These are phyloP conservation scores for Leptographium wingfieldii DNA, from an alignment of 2,329 filamentous ascomycete genomes.

Conservation along the genomic window DNA sequence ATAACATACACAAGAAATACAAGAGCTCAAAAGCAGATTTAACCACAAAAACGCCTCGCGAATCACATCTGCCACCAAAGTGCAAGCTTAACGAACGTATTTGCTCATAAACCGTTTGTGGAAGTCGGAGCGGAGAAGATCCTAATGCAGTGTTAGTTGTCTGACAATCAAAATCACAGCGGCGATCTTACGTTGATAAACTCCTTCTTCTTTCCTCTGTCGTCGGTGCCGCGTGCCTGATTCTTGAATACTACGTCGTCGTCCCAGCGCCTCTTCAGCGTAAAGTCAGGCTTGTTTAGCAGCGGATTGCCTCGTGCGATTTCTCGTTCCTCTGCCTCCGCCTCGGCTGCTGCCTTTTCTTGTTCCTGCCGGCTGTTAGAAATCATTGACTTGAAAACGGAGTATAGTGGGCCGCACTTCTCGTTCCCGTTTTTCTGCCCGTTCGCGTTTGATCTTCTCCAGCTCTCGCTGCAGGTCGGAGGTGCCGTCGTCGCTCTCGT, in stretches of 20 bases:
- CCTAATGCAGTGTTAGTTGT: constrained; percentile 29
- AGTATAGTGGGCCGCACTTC: constrained; percentile 31
- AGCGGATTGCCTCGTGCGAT: constrained; percentile 89
- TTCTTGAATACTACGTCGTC: constrained; percentile 99
- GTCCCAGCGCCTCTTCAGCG: constrained; percentile 87
- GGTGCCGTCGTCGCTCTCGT: constrained; percentile 64
- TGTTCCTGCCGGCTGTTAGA: constrained; percentile 45
- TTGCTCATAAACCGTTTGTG: constrained; percentile 92
- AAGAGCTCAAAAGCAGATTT: neutral
- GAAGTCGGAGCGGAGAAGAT: constrained; percentile 87
- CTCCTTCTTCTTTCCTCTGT: constrained; percentile 76
- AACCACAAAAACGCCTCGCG: neutral
- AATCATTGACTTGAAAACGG: neutral
- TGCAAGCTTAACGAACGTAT: constrained; percentile 37
- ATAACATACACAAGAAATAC: neutral
- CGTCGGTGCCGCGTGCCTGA: constrained; percentile 87
- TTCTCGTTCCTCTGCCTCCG: constrained; percentile 73
- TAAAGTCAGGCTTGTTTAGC: constrained; percentile 79
- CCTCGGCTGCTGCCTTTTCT: constrained; percentile 65
- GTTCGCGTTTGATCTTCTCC: constrained; percentile 83
- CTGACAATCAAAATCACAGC: too few relatives aligned
- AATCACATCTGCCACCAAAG: neutral
- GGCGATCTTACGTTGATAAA: constrained; percentile 73
- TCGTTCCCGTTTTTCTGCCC: constrained; percentile 67
- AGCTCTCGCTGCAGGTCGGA: constrained; percentile 85